phyloP scores from a whole-genome alignment of 345 rosid species.

The Eucalyptus curtisii region DNA sequence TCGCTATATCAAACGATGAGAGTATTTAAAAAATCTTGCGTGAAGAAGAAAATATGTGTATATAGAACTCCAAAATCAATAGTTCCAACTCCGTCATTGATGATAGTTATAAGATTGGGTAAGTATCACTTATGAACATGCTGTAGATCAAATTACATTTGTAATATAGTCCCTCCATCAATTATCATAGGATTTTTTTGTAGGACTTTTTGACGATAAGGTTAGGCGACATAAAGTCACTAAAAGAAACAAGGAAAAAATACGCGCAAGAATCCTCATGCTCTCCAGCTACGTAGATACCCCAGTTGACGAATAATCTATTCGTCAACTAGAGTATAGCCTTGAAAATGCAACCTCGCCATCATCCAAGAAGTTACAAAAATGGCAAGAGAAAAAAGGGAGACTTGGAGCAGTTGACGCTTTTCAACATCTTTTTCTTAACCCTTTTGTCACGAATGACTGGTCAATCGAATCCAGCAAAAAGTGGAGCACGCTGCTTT shows the following conservation, averaged over 20 bases:
- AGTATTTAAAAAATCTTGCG: neutral
- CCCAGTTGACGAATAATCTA: neutral
- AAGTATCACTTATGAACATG: neutral
- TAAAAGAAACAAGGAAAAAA: neutral
- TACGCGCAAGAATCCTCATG: neutral
- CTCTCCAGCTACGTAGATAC: neutral
- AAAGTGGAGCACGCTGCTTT: neutral
- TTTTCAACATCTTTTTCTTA: neutral
- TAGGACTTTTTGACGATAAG: neutral
- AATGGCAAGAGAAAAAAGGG: neutral
- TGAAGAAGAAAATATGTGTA: neutral
- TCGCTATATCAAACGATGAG: rapidly evolving
- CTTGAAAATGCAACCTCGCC: neutral
- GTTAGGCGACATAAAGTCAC: neutral
- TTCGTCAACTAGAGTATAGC: neutral
- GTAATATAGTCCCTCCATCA: neutral
- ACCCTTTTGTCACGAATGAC: neutral
- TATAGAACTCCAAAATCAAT: neutral
- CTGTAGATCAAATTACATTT: too few species aligned
- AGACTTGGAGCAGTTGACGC: neutral
- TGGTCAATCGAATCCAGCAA: neutral
- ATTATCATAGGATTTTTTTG: neutral
- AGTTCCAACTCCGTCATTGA: neutral
- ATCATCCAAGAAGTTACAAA: neutral
- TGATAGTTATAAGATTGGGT: neutral